These are phyloP conservation scores for Penicillium nucicola DNA, from an alignment of 495 filamentous ascomycete species.

Conservation along the genomic window DNA sequence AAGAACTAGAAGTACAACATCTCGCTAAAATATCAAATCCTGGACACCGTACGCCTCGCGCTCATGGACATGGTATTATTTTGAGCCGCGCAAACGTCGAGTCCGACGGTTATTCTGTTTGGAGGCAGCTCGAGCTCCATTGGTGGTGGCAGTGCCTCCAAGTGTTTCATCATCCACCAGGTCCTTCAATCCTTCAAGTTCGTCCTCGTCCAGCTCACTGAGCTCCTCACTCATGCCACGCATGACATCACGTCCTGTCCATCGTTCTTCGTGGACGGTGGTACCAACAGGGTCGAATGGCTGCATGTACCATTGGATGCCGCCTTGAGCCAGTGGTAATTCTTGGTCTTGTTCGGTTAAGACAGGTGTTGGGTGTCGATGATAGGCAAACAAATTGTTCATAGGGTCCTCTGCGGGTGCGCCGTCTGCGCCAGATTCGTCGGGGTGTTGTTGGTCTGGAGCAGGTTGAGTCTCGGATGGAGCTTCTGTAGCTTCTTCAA, in stretches of 20 bases:
- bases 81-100: constrained; percentile 39
- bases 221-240: constrained; percentile 81
- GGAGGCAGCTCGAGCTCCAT: constrained; percentile 4
- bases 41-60: constrained; percentile 12
- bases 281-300: constrained; percentile 77
- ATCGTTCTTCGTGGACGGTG: constrained; percentile 70
- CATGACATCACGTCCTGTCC: constrained; percentile 71
- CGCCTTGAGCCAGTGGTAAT: constrained; percentile 63
- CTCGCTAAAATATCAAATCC: constrained; percentile 8
- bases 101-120: constrained; percentile 33
- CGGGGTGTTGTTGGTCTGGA: neutral
- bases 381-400: constrained; percentile 9
- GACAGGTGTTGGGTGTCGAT: constrained; percentile 23
- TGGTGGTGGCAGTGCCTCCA: constrained; percentile 2
- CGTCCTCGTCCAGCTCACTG: constrained; percentile 84
- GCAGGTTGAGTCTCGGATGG: constrained; percentile 1
- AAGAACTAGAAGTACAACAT: neutral
- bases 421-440: constrained; percentile 13
- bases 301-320: constrained; percentile 85
- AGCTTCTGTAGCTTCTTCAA: constrained; percentile 9
- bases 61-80: constrained; percentile 12
- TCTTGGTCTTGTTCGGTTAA: constrained; percentile 45
- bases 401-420: constrained; percentile 8
- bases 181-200: constrained; percentile 55
- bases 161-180: constrained; percentile 47